A percentile compares a stretch with the other conserved stretches of the same genome.
phyloP scores from a whole-genome alignment of 805 yeast species.

The fission yeast (Schizosaccharomyces pombe) region DNA sequence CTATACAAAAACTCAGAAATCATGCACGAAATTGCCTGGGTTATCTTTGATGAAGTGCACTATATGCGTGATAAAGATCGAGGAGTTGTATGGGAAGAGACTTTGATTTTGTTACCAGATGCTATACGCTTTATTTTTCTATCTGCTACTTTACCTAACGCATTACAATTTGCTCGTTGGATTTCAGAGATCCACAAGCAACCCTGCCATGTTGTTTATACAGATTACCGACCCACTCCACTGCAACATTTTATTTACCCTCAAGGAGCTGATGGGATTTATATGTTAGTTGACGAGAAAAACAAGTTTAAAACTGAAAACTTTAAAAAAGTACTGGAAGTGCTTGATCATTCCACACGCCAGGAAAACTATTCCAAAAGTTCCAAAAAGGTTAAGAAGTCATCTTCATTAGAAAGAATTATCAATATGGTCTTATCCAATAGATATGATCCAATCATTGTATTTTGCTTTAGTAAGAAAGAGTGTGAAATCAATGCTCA shows the following conservation, averaged over 20 bases:
- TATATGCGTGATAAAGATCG: constrained; percentile 94
- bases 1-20: constrained; percentile 93
- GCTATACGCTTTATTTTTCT: constrained; percentile 82
- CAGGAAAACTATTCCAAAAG: no score
- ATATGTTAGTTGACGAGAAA: constrained; percentile 90
- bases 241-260: constrained; percentile 93
- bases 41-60: constrained; percentile 91
- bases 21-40: constrained; percentile 98
- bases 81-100: constrained; percentile 99
- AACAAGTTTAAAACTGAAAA: constrained; percentile 90
- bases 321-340: constrained; percentile 94
- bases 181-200: constrained; percentile 81
- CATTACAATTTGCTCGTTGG: constrained; percentile 97
- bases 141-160: constrained; percentile 93
- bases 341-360: no score
- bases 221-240: constrained; percentile 97
- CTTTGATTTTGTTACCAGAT: constrained; percentile 82
- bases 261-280: constrained; percentile 92
- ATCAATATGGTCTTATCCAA: constrained; percentile 95
- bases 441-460: constrained; percentile 90
- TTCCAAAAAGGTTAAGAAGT: constrained; percentile 9
- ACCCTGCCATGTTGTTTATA: constrained; percentile 95
- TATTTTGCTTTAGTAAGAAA: constrained; percentile 88
- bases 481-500: constrained; percentile 88
- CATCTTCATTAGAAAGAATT: constrained; percentile 55